Conservation (phyloP, 108 stramenopile genomes). For the Cyclotella atomus region DNA sequence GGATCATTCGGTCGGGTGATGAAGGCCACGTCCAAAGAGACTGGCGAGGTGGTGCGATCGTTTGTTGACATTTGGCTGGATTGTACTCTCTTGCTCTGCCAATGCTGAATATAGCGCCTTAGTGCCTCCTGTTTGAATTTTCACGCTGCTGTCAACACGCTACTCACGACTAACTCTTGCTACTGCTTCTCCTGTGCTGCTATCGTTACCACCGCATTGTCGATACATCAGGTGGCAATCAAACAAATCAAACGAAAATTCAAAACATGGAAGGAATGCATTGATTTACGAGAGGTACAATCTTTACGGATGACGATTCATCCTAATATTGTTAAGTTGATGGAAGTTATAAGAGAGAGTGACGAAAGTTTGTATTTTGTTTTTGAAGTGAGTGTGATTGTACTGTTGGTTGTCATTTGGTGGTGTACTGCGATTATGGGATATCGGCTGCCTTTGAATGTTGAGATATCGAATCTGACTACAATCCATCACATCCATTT, state of each 20-base stretch:
- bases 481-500: too few relatives aligned
- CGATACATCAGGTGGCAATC: constrained; percentile 58
- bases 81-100: too few relatives aligned
- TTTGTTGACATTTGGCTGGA: background rate
- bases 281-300: constrained; percentile 89
- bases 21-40: constrained; percentile 76
- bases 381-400: constrained; percentile 67
- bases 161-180: background rate
- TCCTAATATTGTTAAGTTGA: constrained; percentile 77
- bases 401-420: background rate
- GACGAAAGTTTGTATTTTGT: constrained; percentile 91
- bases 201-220: background rate
- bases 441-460: too few relatives aligned
- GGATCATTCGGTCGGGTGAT: constrained; percentile 95
- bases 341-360: constrained; percentile 92
- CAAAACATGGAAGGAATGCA: constrained; percentile 87
- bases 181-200: background rate
- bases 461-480: too few relatives aligned
- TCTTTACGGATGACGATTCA: constrained; percentile 64
- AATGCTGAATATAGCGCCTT: too few relatives aligned
- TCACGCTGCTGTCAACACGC: too few relatives aligned
- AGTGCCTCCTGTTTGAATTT: too few relatives aligned
- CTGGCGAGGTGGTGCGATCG: constrained; percentile 68
- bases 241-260: constrained; percentile 71
- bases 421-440: background rate